Percentiles rank a stretch among this genome's conserved stretches.
Evolutionary conservation across 148 eudicot genomes (phyloP).

Genomic region (Camellia lanceoleosa): DNA sequence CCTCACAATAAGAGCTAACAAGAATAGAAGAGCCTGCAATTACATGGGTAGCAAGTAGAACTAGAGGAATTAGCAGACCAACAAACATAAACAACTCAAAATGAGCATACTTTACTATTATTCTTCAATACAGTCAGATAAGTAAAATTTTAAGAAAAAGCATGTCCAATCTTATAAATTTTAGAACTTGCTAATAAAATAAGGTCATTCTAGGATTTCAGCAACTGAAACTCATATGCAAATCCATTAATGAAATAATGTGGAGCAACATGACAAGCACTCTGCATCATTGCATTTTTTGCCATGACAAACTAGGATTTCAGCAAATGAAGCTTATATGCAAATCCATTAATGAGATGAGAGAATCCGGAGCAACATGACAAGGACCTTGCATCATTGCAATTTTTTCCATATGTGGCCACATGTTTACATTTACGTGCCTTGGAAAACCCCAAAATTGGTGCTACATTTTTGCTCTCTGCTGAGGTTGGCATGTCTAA

Average conservation of each 20-base stretch:
- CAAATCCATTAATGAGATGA: background rate
- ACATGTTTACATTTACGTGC: background rate
- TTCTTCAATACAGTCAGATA: background rate
- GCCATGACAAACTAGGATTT: background rate
- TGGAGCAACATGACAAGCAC: background rate
- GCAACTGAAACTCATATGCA: background rate
- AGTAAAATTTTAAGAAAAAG: background rate
- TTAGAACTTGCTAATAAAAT: background rate
- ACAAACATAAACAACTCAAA: background rate
- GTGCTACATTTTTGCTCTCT: background rate
- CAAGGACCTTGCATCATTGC: background rate
- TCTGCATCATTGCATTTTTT: background rate
- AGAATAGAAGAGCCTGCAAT: slow-evolving; percentile 74
- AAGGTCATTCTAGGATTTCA: background rate
- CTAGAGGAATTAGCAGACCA: slow-evolving; percentile 2
- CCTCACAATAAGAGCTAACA: slow-evolving; percentile 74
- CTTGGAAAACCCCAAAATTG: background rate
- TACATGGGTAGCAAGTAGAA: slow-evolving; percentile 11
- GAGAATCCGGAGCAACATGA: background rate
- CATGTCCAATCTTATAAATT: background rate
- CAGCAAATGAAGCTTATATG: background rate
- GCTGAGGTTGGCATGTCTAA: background rate
- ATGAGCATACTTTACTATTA: background rate
- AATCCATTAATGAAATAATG: background rate
- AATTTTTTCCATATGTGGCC: background rate